Base-by-base conservation (phyloP, 768 basidiomycete species). In the Boletus vermiculosoides region DNA sequence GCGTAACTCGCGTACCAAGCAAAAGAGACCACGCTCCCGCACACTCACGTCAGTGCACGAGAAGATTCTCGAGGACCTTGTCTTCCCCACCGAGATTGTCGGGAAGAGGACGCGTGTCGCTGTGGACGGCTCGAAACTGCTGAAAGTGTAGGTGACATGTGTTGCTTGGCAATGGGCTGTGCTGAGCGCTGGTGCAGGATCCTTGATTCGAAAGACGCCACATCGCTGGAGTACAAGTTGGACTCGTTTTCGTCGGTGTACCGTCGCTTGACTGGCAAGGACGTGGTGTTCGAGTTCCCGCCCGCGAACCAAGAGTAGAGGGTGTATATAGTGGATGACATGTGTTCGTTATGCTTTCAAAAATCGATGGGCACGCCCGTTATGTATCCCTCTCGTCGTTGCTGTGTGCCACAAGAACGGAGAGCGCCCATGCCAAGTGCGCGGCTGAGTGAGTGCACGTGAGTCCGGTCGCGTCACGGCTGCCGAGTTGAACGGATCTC, bases 231-330 rank as follows among this genome's bases (percentile, higher is more conserved):
- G 83, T 98, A 99, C 90, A 99, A 99, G 85, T 84, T 98, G 67
- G 97, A 99, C 80, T 96, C 95, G 62, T 99, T 98, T 82, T 90
- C 95, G 48, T 94, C 93, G 41, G 92, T 98, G 62, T 98, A 97
- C 84, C 90, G 89, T 71, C 85, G 89, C 61, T 78, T 97, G 73
- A 96, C 94, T 63, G 95, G 95, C 73, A 98, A 97, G 83, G 95
- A 98, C 62, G 95, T 97, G 56, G 87, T 90, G 53, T 94, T 94
- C 71, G 92, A 94, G 80, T 94, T 94, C 80, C 92, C 92, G 44
- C 85, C 86, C 60, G 84, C 82, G 63, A 77, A 78, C 66, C 86
- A 86, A 72, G 85, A 88, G 74, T 89, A 85, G 78, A 65, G 46
- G 15, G 20, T 13, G 65, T 68, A 67, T 69, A 60, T 71, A 73